These are phyloP conservation scores for Isabelozyma pseudorhagii DNA, from an alignment of 805 yeast species.

Conservation along the genomic window DNA sequence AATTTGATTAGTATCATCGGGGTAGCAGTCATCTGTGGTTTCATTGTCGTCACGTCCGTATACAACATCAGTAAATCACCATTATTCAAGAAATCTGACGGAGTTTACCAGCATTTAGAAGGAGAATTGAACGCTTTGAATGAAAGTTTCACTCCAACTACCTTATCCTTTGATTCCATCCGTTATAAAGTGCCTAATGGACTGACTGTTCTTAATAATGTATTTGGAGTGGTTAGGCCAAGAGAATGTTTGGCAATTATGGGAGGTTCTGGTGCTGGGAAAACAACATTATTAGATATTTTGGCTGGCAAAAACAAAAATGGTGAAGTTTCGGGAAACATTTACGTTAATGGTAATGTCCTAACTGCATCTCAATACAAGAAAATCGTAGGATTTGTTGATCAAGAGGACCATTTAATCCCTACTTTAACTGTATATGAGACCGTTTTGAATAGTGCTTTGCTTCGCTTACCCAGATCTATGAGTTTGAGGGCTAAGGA, in stretches of 20 bases:
- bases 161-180: constrained; percentile 72
- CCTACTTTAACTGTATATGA: constrained; percentile 96
- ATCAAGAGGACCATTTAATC: constrained; percentile 87
- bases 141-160: constrained; percentile 60
- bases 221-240: constrained; percentile 78
- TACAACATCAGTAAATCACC: constrained; percentile 60
- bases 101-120: constrained; percentile 27
- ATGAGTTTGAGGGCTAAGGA: constrained; percentile 76
- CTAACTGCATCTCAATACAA: constrained; percentile 46
- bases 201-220: constrained; percentile 53
- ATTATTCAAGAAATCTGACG: constrained; percentile 40
- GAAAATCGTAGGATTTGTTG: constrained; percentile 87
- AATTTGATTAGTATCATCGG: constrained; percentile 47
- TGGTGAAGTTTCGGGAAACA: constrained; percentile 65
- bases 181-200: constrained; percentile 51
- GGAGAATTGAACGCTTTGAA: constrained; percentile 40
- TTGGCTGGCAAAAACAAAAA: constrained; percentile 84
- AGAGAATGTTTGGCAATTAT: constrained; percentile 91
- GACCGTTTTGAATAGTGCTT: constrained; percentile 88
- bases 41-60: constrained; percentile 39
- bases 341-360: constrained; percentile 71
- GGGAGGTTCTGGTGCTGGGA: constrained; percentile 99
- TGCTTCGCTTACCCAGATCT: constrained; percentile 75
- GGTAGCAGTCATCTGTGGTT: constrained; percentile 40
- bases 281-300: constrained; percentile 89